phyloP scores from a whole-genome alignment of 2,329 filamentous ascomycete genomes.

The Fusarium longipes region DNA sequence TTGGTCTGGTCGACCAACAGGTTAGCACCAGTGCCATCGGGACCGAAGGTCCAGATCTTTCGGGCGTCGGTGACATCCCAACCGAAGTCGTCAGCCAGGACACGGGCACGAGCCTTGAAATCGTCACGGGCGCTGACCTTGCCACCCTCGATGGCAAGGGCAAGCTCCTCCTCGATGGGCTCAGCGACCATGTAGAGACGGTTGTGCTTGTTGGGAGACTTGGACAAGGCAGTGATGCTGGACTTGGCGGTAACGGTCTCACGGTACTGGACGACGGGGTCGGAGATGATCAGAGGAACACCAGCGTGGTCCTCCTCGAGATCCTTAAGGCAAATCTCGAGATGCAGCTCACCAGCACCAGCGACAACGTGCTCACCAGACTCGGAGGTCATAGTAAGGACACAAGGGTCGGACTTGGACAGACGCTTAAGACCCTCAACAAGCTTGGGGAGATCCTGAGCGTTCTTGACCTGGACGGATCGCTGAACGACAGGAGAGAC shows the following conservation, averaged over 20 bases:
- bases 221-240: conserved; percentile 96
- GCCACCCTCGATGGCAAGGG: conserved; percentile 88
- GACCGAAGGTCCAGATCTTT: conserved; percentile 99
- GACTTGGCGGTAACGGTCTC: conserved; percentile 89
- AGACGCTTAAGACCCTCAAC: conserved; percentile 99
- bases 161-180: conserved; percentile 92
- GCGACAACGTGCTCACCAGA: conserved; percentile 99
- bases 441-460: conserved; percentile 98
- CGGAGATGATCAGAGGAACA: conserved; percentile 96
- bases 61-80: conserved; percentile 99
- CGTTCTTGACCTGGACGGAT: conserved; percentile 99
- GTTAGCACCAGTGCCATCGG: conserved; percentile 97
- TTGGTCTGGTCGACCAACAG: conserved; percentile 99
- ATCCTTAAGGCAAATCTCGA: conserved; percentile 99
- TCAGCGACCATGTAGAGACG: conserved; percentile 96
- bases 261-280: conserved; percentile 98
- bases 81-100: conserved; percentile 95
- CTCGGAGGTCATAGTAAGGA: conserved; percentile 87
- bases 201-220: conserved; percentile 99
- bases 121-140: conserved; percentile 96
- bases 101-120: conserved; percentile 97
- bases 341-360: conserved; percentile 98
- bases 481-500: conserved; percentile 98
- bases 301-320: conserved; percentile 99
- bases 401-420: conserved; percentile 99